Conservation (phyloP, 2,329 filamentous ascomycete species). For the Phaeosphaeria sp. region DNA sequence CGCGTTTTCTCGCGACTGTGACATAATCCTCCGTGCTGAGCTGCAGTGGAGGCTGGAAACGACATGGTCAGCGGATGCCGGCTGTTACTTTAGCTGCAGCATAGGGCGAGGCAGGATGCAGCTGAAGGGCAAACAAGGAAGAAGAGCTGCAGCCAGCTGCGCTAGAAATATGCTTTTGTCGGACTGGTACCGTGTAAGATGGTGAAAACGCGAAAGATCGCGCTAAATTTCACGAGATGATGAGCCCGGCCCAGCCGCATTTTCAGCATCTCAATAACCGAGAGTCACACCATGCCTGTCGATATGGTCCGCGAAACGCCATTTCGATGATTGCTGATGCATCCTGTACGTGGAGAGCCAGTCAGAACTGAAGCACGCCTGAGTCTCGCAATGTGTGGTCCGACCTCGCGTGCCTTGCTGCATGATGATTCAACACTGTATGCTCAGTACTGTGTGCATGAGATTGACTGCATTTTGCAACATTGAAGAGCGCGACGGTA, state of each 20-base stretch:
- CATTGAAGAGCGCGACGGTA: no score
- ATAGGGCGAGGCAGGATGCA: constrained; percentile 16
- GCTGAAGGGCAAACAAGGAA: constrained; percentile 25
- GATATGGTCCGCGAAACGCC: constrained; percentile 28
- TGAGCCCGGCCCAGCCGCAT: constrained; percentile 31
- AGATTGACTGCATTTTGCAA: constrained; percentile 25
- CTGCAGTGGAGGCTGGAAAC: constrained; percentile 29
- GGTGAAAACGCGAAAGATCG: constrained; percentile 30
- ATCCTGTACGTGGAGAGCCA: constrained; percentile 4
- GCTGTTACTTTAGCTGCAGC: constrained; percentile 40
- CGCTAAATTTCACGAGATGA: constrained; percentile 33
- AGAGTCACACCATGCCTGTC: constrained; percentile 27
- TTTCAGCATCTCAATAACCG: constrained; percentile 30
- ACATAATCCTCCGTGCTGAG: constrained; percentile 33
- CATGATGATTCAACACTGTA: not conserved
- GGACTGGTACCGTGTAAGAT: constrained; percentile 12
- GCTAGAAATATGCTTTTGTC: constrained; percentile 33
- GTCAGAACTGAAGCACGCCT: constrained; percentile 20
- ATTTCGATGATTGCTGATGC: constrained; percentile 20
- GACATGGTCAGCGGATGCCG: constrained; percentile 33
- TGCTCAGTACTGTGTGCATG: constrained; percentile 27
- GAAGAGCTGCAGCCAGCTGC: constrained; percentile 28
- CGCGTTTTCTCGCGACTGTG: constrained; percentile 44
- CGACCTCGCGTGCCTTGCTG: constrained; percentile 21
- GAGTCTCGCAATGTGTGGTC: constrained; percentile 3